These are phyloP conservation scores for Aureobasidium sp. DNA, from an alignment of 2,329 filamentous ascomycete genomes.

Conservation along the genomic window DNA sequence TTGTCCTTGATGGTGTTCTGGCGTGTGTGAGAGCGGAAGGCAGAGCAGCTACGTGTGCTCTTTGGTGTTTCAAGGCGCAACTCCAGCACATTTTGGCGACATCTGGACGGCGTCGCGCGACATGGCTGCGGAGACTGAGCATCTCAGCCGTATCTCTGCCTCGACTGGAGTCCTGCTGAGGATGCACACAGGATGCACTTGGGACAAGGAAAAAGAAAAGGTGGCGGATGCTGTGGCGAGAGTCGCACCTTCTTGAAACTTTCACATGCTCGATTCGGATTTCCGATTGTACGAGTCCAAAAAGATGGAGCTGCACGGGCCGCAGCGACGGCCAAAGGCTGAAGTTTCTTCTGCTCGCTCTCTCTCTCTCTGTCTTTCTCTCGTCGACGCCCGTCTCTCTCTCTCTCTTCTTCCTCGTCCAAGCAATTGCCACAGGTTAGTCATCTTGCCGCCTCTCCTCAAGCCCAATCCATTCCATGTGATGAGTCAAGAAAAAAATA, in stretches of 20 bases:
- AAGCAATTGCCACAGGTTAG: conserved; percentile 10
- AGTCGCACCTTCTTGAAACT: conserved; percentile 9
- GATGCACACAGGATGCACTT: no score
- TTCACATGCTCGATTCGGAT: conserved; percentile 11
- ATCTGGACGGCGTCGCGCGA: background rate
- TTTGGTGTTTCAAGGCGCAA: conserved; percentile 16
- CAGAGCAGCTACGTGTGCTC: no score
- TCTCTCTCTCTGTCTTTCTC: background rate
- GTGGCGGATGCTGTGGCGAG: no score
- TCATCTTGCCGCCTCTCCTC: background rate
- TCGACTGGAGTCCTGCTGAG: no score
- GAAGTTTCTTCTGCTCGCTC: no score
- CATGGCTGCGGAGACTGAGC: conserved; percentile 9
- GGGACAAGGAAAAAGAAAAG: no score
- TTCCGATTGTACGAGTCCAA: no score
- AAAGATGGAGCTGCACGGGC: background rate
- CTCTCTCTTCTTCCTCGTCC: background rate
- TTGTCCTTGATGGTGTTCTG: background rate
- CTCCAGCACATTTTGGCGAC: conserved; percentile 18
- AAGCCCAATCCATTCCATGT: conserved; percentile 26
- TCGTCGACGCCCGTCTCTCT: background rate
- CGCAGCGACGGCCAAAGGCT: background rate
- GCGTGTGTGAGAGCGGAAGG: no score
- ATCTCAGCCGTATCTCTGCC: background rate
- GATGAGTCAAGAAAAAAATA: conserved; percentile 26